phyloP scores from a whole-genome alignment of 345 rosid genomes.

The Crucihimalaya himalaica region DNA sequence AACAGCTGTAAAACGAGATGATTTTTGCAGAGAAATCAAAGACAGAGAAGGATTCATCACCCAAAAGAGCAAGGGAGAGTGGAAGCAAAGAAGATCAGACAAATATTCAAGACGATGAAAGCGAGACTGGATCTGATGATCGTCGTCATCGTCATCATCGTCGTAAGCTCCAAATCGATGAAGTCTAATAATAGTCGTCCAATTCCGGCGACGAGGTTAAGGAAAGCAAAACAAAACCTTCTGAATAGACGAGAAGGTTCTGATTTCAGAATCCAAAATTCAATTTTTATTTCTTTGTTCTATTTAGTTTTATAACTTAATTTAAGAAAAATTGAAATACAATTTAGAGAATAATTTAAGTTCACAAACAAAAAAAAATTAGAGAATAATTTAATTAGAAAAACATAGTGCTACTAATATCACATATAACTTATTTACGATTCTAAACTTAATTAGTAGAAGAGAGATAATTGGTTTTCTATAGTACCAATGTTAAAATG shows the following conservation, averaged over 20 bases:
- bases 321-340: too few species aligned
- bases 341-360: too few species aligned
- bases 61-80: slow-evolving; percentile 46
- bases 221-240: neutral
- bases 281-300: too few species aligned
- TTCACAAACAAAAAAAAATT: too few species aligned
- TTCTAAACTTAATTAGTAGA: too few species aligned
- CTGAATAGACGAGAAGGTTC: neutral
- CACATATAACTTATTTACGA: too few species aligned
- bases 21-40: neutral
- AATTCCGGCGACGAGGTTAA: neutral
- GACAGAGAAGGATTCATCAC: slow-evolving; percentile 29
- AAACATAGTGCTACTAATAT: too few species aligned
- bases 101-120: slow-evolving; percentile 32
- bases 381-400: too few species aligned
- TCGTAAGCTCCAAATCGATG: neutral
- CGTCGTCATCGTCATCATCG: slow-evolving; percentile 39
- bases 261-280: too few species aligned
- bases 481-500: too few species aligned
- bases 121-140: slow-evolving; percentile 42
- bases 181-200: neutral
- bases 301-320: too few species aligned
- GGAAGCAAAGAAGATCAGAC: slow-evolving; percentile 38
- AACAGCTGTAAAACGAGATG: neutral
- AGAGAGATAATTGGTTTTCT: too few species aligned